phyloP scores from a whole-genome alignment of 257 asterid species.

The Lithospermum erythrorhizon region DNA sequence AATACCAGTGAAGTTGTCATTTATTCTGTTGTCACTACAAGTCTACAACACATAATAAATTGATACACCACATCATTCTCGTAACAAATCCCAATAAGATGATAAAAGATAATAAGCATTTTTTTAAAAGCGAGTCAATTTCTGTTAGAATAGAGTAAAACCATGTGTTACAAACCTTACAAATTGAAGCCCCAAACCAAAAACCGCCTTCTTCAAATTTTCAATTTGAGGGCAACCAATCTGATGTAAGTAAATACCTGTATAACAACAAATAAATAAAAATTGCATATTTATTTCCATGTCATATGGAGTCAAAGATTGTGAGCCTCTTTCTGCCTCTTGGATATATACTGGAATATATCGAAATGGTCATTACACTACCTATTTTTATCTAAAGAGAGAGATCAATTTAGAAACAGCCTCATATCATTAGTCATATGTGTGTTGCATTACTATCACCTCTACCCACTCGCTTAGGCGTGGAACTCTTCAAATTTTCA shows the following conservation, averaged over 20 bases:
- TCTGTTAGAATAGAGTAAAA: slow-evolving; percentile 2
- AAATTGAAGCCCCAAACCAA: slow-evolving; percentile 40
- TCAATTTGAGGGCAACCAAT: slow-evolving; percentile 27
- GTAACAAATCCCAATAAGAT: slow-evolving; percentile 26
- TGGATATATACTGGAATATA: too few species aligned
- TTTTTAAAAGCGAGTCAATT: slow-evolving; percentile 7
- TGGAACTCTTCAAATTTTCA: too few species aligned
- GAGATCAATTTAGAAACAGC: too few species aligned
- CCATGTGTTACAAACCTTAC: slow-evolving; percentile 26
- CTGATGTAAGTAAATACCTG: slow-evolving; percentile 25
- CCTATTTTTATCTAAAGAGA: too few species aligned
- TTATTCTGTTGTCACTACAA: slow-evolving; percentile 16
- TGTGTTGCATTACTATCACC: too few species aligned
- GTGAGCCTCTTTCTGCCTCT: too few species aligned
- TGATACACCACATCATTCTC: slow-evolving; percentile 25
- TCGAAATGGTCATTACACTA: too few species aligned
- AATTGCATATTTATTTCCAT: too few species aligned
- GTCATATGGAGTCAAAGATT: too few species aligned
- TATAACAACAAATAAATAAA: slow-evolving; percentile 6
- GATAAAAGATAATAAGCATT: slow-evolving; percentile 4
- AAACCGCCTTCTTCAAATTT: slow-evolving; percentile 23
- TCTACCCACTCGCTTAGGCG: too few species aligned
- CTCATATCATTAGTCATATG: too few species aligned
- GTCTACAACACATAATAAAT: slow-evolving; percentile 26
- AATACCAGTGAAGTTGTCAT: slow-evolving; percentile 21